phyloP scores from a whole-genome alignment of 2,329 filamentous ascomycete species.

The Microsporum canis region DNA sequence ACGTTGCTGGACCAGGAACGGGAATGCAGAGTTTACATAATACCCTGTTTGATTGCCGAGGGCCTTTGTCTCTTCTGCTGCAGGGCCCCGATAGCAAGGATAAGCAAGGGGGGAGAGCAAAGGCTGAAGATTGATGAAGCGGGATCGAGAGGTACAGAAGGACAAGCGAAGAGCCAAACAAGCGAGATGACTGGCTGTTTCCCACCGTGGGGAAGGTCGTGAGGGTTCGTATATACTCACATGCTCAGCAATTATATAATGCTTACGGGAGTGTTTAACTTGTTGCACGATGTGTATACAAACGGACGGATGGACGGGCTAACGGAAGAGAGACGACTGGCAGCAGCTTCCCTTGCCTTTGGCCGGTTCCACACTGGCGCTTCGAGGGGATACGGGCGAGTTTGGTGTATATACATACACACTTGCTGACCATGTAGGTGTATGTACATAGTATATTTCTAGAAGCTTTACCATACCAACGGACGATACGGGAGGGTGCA shows the following conservation, averaged over 20 bases:
- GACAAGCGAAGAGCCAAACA: neutral
- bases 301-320: neutral
- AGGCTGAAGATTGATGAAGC: neutral
- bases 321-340: neutral
- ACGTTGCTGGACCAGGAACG: neutral
- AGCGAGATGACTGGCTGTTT: neutral
- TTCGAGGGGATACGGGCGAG: neutral
- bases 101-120: neutral
- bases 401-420: neutral
- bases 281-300: neutral
- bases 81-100: neutral
- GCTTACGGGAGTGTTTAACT: neutral
- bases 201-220: neutral
- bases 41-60: slow-evolving; percentile 3
- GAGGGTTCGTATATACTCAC: neutral
- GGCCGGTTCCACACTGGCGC: neutral
- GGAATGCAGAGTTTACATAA: slow-evolving; percentile 3
- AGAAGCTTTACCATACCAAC: neutral
- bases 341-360: neutral
- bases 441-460: neutral
- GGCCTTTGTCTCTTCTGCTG: neutral
- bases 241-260: neutral
- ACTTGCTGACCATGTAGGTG: no score
- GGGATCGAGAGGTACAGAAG: neutral
- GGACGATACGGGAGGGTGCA: neutral